Evolutionary conservation across 108 stramenopile species (phyloP).

Genomic region (Nitzschia sp.): DNA sequence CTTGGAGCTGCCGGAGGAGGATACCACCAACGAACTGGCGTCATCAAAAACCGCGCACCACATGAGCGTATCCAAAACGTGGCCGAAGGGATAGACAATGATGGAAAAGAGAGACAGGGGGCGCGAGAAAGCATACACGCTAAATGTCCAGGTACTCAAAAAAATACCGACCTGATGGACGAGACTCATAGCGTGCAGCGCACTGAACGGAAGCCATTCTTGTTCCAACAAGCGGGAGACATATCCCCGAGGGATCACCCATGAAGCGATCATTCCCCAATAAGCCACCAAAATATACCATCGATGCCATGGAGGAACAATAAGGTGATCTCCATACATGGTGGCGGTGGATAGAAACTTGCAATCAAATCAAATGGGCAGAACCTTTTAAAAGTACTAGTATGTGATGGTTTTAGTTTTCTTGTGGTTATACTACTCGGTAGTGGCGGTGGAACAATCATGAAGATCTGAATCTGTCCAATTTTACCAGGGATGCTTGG

Average conservation of each 20-base stretch:
- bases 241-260: neutral
- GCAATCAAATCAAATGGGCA: too few species aligned
- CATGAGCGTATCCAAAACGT: slow-evolving; percentile 7
- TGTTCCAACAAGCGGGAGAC: neutral
- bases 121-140: neutral
- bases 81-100: neutral
- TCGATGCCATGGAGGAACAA: slow-evolving; percentile 6
- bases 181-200: neutral
- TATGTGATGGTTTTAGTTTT: too few species aligned
- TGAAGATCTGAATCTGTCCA: too few species aligned
- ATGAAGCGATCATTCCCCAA: slow-evolving; percentile 1
- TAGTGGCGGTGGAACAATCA: too few species aligned
- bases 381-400: too few species aligned
- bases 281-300: neutral
- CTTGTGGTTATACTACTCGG: too few species aligned
- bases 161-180: neutral
- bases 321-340: slow-evolving; percentile 1
- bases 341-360: neutral
- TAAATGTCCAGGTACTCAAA: slow-evolving; percentile 3
- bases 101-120: neutral
- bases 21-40: neutral
- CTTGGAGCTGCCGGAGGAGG: too few species aligned
- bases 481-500: too few species aligned
- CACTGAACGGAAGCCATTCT: neutral
- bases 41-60: neutral